These are phyloP conservation scores for Tulasnella sp. DNA, from an alignment of 768 basidiomycete genomes.

Conservation along the genomic window DNA sequence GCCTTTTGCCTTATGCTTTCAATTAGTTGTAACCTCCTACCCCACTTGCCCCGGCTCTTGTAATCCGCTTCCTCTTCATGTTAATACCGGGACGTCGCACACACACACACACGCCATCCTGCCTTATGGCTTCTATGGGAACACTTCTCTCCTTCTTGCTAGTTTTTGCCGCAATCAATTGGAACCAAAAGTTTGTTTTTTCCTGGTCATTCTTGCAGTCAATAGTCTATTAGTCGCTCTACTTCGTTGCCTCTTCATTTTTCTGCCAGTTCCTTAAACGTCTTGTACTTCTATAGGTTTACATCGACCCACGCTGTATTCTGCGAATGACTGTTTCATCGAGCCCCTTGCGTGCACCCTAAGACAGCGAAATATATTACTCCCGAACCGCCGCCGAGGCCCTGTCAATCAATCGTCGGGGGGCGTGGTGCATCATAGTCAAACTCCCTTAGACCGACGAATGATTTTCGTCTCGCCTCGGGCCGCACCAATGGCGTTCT, in stretches of 20 bases:
- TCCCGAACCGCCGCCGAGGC: not conserved
- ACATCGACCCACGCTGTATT: constrained; percentile 5
- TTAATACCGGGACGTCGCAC: not conserved
- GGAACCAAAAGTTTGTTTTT: not conserved
- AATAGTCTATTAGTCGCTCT: not conserved
- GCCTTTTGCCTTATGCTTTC: not conserved
- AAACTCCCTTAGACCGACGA: not conserved
- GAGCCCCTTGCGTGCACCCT: not conserved
- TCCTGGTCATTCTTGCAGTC: not conserved
- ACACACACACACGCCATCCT: not conserved
- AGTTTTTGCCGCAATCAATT: not conserved
- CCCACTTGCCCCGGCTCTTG: not conserved
- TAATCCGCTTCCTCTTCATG: not conserved
- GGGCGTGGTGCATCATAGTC: not conserved
- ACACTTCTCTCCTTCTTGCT: not conserved
- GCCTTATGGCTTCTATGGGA: not conserved
- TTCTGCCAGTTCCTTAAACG: not conserved
- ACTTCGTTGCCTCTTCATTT: constrained; percentile 4
- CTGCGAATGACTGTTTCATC: constrained; percentile 10
- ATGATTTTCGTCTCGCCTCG: not conserved
- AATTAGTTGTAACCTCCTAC: not conserved
- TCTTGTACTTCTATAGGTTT: not conserved
- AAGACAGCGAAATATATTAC: not conserved
- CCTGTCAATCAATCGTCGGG: constrained; percentile 1
- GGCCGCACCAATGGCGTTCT: not conserved